Evolutionary conservation across 805 yeast genomes (phyloP), one percentile per base, ranked within the genome.

Genomic region (Sugiyamaella qingdaonensis): DNA sequence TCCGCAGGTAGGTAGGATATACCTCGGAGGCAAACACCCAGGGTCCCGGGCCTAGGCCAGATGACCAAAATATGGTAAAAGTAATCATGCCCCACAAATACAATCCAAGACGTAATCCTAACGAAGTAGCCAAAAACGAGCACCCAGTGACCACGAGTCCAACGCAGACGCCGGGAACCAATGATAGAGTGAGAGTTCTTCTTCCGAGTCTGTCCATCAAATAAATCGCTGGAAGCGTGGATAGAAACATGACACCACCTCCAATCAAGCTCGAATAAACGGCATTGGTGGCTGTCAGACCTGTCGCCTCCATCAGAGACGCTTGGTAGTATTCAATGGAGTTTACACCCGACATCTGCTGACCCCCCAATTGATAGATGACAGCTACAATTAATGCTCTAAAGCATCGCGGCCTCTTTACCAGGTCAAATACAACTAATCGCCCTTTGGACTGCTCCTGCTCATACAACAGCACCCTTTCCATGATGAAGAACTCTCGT

Each of bases 261-360:
- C 53, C 53, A 33, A 50, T 35, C 24, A 50, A 18, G 27, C 53
- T 50, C n/a, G 53, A 41, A 45, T 50, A 50, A 3, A 50, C 53
- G 8, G 53, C 53, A 21, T 50, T 50, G 13, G 31, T 29, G 2
- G 53, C 18, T 5, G 34, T 11, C 31, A 50, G 42, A 13, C 53
- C 51, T 7, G 53, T 45, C 21, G 31, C 37, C n/a, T 36, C 16
- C 32, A 50, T 24, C 36, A 50, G 27, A 3, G 53, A 41, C 10
- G 53, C 53, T 24, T 50, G 53, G 31, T 41, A 50, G 27, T 50
- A 50, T n/a, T 50, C 53, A 16, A 50, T 50, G 2, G 49, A 44
- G 21, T 50, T 50, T n/a, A 50, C 48, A 18, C 53, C 53, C 36
- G 51, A 50, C 53, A 50, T 50, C 31, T 50, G 51, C 33, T 54